Evolutionary conservation across 176 grass and related monocot species (phyloP).

Genomic region (Triticum dicoccoides): DNA sequence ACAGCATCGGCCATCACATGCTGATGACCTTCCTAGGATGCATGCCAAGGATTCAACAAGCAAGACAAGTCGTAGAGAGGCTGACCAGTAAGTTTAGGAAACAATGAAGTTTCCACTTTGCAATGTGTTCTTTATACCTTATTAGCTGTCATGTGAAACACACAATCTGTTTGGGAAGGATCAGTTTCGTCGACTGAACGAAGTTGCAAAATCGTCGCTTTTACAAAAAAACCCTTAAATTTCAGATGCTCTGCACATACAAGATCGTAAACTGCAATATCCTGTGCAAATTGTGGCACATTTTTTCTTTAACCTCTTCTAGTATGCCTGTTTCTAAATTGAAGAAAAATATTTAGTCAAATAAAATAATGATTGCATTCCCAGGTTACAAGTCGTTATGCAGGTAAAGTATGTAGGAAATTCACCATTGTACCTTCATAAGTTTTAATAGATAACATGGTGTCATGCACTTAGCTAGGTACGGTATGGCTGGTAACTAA

Average conservation of each 20-base stretch:
- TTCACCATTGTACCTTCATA: not conserved
- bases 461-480: not conserved
- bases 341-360: not conserved
- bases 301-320: constrained; percentile 13
- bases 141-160: not conserved
- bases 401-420: not conserved
- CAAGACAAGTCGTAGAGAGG: constrained; percentile 82
- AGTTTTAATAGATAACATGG: not conserved
- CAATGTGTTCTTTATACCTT: not conserved
- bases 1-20: constrained; percentile 64
- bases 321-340: not conserved
- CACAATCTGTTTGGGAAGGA: not conserved
- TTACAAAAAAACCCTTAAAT: not conserved
- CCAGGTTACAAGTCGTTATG: not conserved
- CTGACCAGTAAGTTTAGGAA: constrained; percentile 82
- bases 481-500: not conserved
- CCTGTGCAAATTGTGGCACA: not conserved
- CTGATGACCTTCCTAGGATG: constrained; percentile 68
- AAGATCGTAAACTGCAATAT: not conserved
- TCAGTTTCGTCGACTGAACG: not conserved
- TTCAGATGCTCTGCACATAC: not conserved
- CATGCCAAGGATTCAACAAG: constrained; percentile 82
- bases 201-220: not conserved
- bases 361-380: not conserved
- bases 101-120: not conserved